Evolutionary conservation across 805 yeast species (phyloP).

Genomic region (Yarrowia alimentaria): DNA sequence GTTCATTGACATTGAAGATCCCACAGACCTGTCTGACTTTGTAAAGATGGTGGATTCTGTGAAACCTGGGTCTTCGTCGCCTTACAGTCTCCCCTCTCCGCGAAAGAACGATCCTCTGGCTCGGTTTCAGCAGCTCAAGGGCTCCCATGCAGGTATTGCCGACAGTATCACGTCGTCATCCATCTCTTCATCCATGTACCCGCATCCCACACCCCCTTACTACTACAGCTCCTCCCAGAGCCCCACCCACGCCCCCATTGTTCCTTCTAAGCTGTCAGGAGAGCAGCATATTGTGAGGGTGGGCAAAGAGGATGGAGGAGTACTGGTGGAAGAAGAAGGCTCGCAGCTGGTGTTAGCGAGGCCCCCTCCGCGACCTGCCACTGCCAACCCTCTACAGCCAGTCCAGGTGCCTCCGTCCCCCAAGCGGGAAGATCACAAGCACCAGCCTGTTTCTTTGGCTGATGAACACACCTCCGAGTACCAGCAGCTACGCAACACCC

Average conservation of each 20-base stretch:
- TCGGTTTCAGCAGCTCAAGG: constrained; percentile 39
- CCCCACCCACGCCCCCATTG: too few relatives aligned
- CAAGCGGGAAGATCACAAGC: constrained; percentile 1
- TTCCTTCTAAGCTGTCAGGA: too few relatives aligned
- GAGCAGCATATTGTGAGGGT: too few relatives aligned
- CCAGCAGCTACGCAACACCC: constrained; percentile 20
- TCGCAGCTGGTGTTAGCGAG: too few relatives aligned
- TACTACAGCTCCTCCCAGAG: too few relatives aligned
- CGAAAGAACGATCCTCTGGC: constrained; percentile 35
- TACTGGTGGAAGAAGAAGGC: too few relatives aligned
- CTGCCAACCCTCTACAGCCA: constrained; percentile 24
- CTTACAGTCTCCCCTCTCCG: constrained; percentile 26
- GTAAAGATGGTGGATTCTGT: constrained; percentile 68
- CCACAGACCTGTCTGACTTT: constrained; percentile 56
- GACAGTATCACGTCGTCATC: constrained; percentile 40
- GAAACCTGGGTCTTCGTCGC: constrained; percentile 52
- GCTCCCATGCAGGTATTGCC: constrained; percentile 39
- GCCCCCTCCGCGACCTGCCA: too few relatives aligned
- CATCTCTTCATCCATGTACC: too few relatives aligned
- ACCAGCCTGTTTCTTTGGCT: constrained; percentile 24
- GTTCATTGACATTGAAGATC: constrained; percentile 44
- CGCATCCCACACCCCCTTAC: too few relatives aligned
- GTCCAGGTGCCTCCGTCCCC: constrained; percentile 21
- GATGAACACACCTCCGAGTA: constrained; percentile 27
- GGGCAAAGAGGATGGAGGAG: too few relatives aligned